Evolutionary conservation across 2,329 filamentous ascomycete genomes (phyloP).

Genomic region (Claviceps citrina): DNA sequence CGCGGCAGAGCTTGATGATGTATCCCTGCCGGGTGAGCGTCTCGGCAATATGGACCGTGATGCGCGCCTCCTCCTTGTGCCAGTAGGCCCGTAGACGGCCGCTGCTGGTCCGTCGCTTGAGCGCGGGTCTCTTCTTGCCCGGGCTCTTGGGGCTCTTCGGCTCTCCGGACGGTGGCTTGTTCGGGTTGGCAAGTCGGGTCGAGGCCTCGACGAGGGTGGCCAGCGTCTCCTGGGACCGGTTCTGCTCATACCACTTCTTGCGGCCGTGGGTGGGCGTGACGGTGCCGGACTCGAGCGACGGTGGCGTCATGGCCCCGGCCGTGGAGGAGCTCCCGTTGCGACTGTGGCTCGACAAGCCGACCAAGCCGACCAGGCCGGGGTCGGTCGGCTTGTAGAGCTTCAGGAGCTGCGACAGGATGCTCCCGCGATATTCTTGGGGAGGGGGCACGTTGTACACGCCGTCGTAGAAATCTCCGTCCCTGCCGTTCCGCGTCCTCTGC

Average conservation of each 20-base stretch:
- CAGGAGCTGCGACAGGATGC: slow-evolving; percentile 30
- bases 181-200: slow-evolving; percentile 13
- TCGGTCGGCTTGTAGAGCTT: slow-evolving; percentile 30
- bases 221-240: slow-evolving; percentile 30
- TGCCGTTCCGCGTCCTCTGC: slow-evolving; percentile 15
- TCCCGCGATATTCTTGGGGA: slow-evolving; percentile 27
- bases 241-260: slow-evolving; percentile 34
- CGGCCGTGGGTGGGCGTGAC: slow-evolving; percentile 26
- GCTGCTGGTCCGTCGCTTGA: slow-evolving; percentile 22
- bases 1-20: slow-evolving; percentile 66
- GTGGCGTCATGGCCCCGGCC: slow-evolving; percentile 16
- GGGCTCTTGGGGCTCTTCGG: slow-evolving; percentile 8
- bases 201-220: slow-evolving; percentile 33
- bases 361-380: slow-evolving; percentile 4
- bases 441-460: slow-evolving; percentile 26
- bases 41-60: slow-evolving; percentile 40
- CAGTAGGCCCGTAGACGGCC: slow-evolving; percentile 23
- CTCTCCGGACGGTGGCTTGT: slow-evolving; percentile 8
- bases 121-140: slow-evolving; percentile 19
- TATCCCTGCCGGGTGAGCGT: slow-evolving; percentile 69
- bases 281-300: slow-evolving; percentile 22
- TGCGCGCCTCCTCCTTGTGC: slow-evolving; percentile 29
- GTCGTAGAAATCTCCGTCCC: slow-evolving; percentile 25
- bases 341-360: slow-evolving; percentile 8
- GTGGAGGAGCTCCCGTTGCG: slow-evolving; percentile 15